Conservation (phyloP, 306 rosid genomes). For the Cicer cuneatum region DNA sequence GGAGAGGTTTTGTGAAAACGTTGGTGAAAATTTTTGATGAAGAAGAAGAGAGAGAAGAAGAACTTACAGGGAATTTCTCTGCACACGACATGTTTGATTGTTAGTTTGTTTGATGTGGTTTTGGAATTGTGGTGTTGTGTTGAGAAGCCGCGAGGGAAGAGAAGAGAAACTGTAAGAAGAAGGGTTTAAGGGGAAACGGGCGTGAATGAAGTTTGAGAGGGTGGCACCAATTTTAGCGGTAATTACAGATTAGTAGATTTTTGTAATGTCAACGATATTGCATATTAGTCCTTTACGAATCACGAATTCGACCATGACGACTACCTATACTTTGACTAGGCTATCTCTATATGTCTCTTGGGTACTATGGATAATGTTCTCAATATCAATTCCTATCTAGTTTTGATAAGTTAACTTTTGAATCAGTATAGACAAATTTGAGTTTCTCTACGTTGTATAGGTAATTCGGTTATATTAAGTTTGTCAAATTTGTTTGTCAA, state of each 20-base stretch:
- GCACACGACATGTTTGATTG: constrained; percentile 43
- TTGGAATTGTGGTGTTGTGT: not conserved
- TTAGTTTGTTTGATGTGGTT: not conserved
- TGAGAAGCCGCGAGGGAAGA: constrained; percentile 1
- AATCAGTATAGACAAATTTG: no score
- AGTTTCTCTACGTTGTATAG: no score
- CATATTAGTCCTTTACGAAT: not conserved
- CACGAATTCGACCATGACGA: not conserved
- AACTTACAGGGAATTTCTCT: constrained; percentile 34
- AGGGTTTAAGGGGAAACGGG: not conserved
- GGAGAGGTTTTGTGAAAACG: constrained; percentile 28
- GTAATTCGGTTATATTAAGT: no score
- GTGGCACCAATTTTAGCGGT: not conserved
- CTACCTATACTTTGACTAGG: no score
- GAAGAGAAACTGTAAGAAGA: not conserved
- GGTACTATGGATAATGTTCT: no score
- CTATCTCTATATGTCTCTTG: no score
- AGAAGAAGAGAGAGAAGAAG: constrained; percentile 35
- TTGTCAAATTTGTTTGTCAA: no score
- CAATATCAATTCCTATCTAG: no score
- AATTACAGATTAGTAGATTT: not conserved
- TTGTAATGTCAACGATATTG: not conserved
- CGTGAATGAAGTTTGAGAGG: not conserved
- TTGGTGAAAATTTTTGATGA: constrained; percentile 23
- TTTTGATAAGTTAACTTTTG: no score